Evolutionary conservation across 805 yeast species (phyloP).

Genomic region (Cyberlindnera misumaiensis): DNA sequence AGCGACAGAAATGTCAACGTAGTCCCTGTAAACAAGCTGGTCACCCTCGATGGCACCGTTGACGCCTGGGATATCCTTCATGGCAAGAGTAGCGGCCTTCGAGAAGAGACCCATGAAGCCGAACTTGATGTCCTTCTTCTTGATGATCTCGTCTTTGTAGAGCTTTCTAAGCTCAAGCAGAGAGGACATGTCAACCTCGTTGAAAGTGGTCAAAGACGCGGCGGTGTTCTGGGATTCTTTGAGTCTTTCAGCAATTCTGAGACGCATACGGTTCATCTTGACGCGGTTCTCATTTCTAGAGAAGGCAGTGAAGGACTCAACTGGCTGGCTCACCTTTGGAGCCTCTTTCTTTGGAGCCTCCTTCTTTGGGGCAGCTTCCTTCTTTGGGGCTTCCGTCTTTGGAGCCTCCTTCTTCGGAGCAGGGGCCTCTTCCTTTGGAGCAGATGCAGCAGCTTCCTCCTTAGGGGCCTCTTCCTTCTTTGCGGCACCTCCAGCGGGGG

Average conservation of each 20-base stretch:
- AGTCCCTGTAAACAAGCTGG: conserved; percentile 93
- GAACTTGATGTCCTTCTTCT: conserved; percentile 87
- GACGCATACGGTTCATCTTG: conserved; percentile 98
- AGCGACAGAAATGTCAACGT: conserved; percentile 91
- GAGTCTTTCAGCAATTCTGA: conserved; percentile 97
- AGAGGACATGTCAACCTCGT: conserved; percentile 94
- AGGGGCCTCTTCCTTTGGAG: conserved; percentile 24
- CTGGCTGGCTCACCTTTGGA: conserved; percentile 30
- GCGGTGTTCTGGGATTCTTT: conserved; percentile 99
- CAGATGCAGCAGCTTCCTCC: conserved; percentile 16
- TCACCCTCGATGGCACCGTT: conserved; percentile 94
- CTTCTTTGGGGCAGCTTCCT: conserved; percentile 24
- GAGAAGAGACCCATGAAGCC: conserved; percentile 99
- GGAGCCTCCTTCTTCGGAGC: conserved; percentile 26
- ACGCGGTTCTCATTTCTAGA: conserved; percentile 86
- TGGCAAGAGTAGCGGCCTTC: conserved; percentile 86
- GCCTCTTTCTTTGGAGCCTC: conserved; percentile 23
- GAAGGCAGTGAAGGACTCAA: conserved; percentile 34
- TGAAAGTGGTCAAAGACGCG: conserved; percentile 95
- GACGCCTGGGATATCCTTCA: conserved; percentile 90
- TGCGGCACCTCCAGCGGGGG: conserved; percentile 51
- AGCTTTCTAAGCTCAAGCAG: conserved; percentile 90
- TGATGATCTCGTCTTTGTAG: conserved; percentile 93
- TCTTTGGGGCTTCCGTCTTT: conserved; percentile 34
- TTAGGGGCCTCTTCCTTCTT: conserved; percentile 22